These are phyloP conservation scores for Neltuma alba DNA, from an alignment of 306 rosid species.

Conservation along the genomic window DNA sequence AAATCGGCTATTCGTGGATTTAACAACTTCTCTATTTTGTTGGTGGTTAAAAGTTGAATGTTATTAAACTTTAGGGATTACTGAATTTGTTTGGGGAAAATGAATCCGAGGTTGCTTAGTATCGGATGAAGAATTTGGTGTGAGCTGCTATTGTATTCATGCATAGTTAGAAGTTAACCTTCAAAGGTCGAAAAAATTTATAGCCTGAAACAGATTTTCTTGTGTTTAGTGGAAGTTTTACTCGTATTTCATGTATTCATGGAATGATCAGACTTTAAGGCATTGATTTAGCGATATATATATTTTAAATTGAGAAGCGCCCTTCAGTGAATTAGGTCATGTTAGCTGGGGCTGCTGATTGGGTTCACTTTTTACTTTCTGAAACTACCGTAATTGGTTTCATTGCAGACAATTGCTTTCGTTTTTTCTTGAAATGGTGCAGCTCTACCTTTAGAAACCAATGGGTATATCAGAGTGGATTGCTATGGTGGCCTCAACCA, in stretches of 20 bases:
- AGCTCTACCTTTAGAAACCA: slow-evolving; percentile 72
- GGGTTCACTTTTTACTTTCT: slow-evolving; percentile 46
- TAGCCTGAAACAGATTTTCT: background rate
- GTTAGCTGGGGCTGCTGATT: slow-evolving; percentile 30
- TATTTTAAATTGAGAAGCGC: slow-evolving; percentile 17
- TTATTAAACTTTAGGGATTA: slow-evolving; percentile 3
- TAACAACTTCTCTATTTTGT: background rate
- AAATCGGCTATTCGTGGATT: background rate
- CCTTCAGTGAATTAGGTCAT: slow-evolving; percentile 12
- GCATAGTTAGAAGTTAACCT: background rate
- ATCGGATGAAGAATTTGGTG: background rate
- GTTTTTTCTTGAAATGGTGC: slow-evolving; percentile 70
- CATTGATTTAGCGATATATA: background rate
- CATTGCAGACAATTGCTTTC: slow-evolving; percentile 77
- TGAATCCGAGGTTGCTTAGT: background rate
- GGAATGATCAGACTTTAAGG: slow-evolving; percentile 24
- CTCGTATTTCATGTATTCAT: background rate
- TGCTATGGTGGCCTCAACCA: slow-evolving; percentile 97
- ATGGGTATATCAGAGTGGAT: slow-evolving; percentile 89
- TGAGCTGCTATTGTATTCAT: background rate
- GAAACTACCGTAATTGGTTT: slow-evolving; percentile 71
- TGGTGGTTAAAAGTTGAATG: slow-evolving; percentile 1
- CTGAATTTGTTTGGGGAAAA: slow-evolving; percentile 21
- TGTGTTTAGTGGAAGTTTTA: slow-evolving; percentile 5
- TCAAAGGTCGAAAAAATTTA: background rate